Evolutionary conservation across 2,329 filamentous ascomycete species (phyloP).

Genomic region (Sarocladiaceae sp.): DNA sequence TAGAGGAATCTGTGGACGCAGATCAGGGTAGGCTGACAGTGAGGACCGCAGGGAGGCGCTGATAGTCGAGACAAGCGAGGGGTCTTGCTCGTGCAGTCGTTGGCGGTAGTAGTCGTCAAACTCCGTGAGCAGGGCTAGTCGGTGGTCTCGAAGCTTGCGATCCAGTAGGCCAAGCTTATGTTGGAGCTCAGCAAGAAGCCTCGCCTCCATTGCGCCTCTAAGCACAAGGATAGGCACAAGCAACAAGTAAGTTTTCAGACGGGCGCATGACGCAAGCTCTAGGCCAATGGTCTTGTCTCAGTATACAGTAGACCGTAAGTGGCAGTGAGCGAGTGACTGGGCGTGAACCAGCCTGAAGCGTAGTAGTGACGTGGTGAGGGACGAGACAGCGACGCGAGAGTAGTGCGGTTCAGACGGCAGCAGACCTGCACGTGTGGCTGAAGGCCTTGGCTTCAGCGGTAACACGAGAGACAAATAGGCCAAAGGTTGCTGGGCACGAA

Average conservation of each 20-base stretch:
- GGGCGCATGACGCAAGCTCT: conserved; percentile 2
- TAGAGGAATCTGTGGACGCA: conserved; percentile 25
- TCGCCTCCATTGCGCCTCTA: conserved; percentile 32
- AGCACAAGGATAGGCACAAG: conserved; percentile 6
- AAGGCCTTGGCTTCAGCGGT: neutral
- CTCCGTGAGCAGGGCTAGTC: conserved; percentile 51
- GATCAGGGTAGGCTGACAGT: conserved; percentile 35
- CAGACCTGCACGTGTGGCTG: neutral
- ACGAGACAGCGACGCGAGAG: neutral
- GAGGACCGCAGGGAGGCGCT: conserved; percentile 41
- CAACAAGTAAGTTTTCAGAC: neutral
- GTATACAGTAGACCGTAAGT: neutral
- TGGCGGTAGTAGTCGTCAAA: conserved; percentile 51
- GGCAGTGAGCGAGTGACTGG: neutral
- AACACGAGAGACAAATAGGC: conserved; percentile 4
- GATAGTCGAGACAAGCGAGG: conserved; percentile 42
- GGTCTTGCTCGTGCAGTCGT: conserved; percentile 43
- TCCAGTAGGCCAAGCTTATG: conserved; percentile 53
- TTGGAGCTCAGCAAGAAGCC: conserved; percentile 47
- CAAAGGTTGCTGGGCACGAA: neutral
- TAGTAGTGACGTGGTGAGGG: neutral
- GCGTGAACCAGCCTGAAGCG: neutral
- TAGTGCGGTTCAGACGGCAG: conserved; percentile 5
- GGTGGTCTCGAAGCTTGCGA: conserved; percentile 51
- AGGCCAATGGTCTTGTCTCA: conserved; percentile 5